Conservation (phyloP, 176 grass and related monocot genomes). For the Thinopyrum elongatum region DNA sequence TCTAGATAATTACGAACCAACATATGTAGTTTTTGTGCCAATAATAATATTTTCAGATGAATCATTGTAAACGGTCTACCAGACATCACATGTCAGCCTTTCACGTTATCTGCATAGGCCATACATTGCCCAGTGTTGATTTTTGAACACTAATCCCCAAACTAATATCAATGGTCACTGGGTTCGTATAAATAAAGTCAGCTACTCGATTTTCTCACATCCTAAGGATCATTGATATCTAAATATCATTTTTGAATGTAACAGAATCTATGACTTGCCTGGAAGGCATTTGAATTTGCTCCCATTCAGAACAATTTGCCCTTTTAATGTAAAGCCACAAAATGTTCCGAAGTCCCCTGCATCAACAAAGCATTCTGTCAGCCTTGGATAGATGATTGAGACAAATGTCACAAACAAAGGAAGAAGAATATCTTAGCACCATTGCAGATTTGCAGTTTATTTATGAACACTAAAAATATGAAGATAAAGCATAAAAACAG, state of each 20-base stretch:
- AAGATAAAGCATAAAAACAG: neutral
- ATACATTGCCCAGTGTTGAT: neutral
- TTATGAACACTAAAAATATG: neutral
- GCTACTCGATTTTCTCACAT: neutral
- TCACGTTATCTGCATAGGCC: neutral
- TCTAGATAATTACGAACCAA: neutral
- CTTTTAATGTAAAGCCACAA: slow-evolving; percentile 82
- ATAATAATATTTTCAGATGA: slow-evolving; percentile 1
- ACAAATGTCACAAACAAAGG: slow-evolving; percentile 3
- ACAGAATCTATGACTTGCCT: slow-evolving; percentile 55
- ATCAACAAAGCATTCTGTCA: slow-evolving; percentile 37
- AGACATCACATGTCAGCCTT: neutral
- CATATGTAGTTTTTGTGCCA: neutral
- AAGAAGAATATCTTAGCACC: neutral
- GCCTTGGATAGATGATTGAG: neutral
- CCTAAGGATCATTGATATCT: neutral
- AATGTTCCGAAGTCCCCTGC: slow-evolving; percentile 92
- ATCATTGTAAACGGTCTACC: neutral
- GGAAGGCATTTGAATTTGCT: slow-evolving; percentile 74
- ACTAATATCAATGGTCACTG: neutral
- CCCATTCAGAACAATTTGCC: slow-evolving; percentile 83
- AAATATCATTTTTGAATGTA: neutral
- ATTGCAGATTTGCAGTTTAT: neutral
- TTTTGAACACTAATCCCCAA: neutral
- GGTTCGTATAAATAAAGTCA: neutral